phyloP scores from a whole-genome alignment of 1,139 yeast species.

The Yamadazyma epiphylla region DNA sequence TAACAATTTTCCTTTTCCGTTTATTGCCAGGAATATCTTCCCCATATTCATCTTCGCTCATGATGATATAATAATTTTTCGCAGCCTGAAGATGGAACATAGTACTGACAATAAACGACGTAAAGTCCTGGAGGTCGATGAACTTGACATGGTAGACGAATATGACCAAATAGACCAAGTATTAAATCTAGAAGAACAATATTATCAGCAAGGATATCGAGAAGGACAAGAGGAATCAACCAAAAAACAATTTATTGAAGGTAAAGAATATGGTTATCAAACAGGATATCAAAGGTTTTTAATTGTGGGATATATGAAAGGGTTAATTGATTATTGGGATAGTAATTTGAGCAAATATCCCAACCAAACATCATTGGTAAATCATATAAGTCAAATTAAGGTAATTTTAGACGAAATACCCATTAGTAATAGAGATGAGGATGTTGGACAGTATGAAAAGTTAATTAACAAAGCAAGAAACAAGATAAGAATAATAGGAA shows the following conservation, averaged over 20 bases:
- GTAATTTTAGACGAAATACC: constrained; percentile 22
- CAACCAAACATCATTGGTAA: constrained; percentile 13
- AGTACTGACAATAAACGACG: constrained; percentile 1
- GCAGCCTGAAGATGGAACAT: not conserved
- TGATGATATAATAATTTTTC: constrained; percentile 1
- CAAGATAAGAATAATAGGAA: constrained; percentile 46
- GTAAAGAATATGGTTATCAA: constrained; percentile 75
- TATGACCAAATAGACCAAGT: constrained; percentile 49
- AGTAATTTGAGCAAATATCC: constrained; percentile 15
- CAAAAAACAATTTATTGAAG: constrained; percentile 50
- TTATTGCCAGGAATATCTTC: constrained; percentile 25
- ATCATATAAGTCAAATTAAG: constrained; percentile 29
- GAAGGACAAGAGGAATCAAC: constrained; percentile 52
- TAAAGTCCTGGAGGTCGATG: constrained; percentile 4
- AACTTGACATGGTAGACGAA: constrained; percentile 22
- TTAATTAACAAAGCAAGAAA: constrained; percentile 45
- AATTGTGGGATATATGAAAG: constrained; percentile 60
- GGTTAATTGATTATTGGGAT: constrained; percentile 44
- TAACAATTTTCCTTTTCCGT: constrained; percentile 17
- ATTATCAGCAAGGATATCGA: constrained; percentile 56
- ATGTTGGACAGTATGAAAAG: constrained; percentile 47
- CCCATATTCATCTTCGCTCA: constrained; percentile 14
- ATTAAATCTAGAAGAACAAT: constrained; percentile 52
- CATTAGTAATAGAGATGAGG: constrained; percentile 39
- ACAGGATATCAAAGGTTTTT: constrained; percentile 72